These are phyloP conservation scores for Tricladium varicosporioides DNA, from an alignment of 2,329 filamentous ascomycete genomes.

Conservation along the genomic window DNA sequence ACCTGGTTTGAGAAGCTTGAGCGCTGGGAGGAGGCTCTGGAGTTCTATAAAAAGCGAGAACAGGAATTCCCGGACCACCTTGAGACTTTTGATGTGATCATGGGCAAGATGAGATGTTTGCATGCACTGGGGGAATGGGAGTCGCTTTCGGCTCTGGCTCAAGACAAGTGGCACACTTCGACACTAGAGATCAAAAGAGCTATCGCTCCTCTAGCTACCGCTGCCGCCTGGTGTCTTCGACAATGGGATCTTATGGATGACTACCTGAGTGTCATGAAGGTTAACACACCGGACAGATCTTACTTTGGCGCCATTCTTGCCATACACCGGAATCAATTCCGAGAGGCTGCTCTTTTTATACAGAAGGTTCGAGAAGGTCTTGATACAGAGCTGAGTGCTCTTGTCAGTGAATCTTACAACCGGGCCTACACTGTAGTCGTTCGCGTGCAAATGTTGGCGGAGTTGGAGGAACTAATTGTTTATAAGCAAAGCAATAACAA, in stretches of 20 bases:
- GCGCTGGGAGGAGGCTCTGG: slow-evolving; percentile 94
- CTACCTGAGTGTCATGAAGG: slow-evolving; percentile 93
- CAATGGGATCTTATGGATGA: slow-evolving; percentile 99
- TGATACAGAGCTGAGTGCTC: slow-evolving; percentile 90
- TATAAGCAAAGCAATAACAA: slow-evolving; percentile 89
- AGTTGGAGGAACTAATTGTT: slow-evolving; percentile 94
- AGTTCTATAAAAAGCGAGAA: slow-evolving; percentile 88
- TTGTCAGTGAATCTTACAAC: slow-evolving; percentile 98
- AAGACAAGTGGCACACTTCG: slow-evolving; percentile 92
- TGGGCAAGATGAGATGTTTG: slow-evolving; percentile 99
- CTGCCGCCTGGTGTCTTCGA: slow-evolving; percentile 91
- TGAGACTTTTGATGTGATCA: slow-evolving; percentile 92
- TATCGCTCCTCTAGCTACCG: slow-evolving; percentile 91
- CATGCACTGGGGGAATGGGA: slow-evolving; percentile 99
- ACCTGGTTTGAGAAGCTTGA: slow-evolving; percentile 99
- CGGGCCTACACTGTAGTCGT: slow-evolving; percentile 97
- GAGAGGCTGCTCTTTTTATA: slow-evolving; percentile 84
- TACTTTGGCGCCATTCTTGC: slow-evolving; percentile 97
- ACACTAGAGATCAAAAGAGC: slow-evolving; percentile 81
- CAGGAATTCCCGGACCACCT: slow-evolving; percentile 69
- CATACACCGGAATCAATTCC: slow-evolving; percentile 93
- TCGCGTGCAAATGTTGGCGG: slow-evolving; percentile 96
- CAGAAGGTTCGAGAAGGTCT: slow-evolving; percentile 89
- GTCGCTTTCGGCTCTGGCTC: slow-evolving; percentile 79
- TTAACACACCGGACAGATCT: slow-evolving; percentile 86